phyloP scores from a whole-genome alignment of 345 rosid genomes.

The Lagerstroemia speciosa region DNA sequence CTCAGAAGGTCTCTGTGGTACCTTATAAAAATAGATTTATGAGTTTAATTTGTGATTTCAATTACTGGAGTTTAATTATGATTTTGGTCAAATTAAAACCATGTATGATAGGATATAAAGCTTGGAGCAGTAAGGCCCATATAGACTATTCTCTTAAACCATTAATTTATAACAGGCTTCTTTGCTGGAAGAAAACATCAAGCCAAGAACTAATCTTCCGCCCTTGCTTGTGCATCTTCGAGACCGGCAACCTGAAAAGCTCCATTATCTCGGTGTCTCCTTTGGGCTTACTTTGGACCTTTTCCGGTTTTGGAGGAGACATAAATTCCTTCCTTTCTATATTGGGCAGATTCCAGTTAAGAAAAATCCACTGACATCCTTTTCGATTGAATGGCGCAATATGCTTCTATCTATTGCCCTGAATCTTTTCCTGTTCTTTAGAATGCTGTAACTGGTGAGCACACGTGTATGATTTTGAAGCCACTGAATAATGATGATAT shows the following conservation, averaged over 20 bases:
- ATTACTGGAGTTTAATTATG: background rate
- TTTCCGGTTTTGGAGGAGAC: constrained; percentile 89
- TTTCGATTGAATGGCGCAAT: background rate
- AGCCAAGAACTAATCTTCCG: constrained; percentile 79
- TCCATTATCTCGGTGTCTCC: constrained; percentile 88
- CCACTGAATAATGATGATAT: constrained; percentile 63
- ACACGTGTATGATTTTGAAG: constrained; percentile 82
- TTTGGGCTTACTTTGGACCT: constrained; percentile 97
- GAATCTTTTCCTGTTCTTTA: constrained; percentile 22
- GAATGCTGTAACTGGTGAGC: constrained; percentile 92
- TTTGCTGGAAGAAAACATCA: constrained; percentile 71
- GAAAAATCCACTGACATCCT: constrained; percentile 10
- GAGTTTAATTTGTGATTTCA: background rate
- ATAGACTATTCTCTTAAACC: background rate
- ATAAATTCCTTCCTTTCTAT: constrained; percentile 84
- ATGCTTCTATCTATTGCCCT: background rate
- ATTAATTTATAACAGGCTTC: constrained; percentile 46
- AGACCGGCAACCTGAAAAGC: constrained; percentile 77
- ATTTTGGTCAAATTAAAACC: background rate
- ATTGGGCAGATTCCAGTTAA: constrained; percentile 83
- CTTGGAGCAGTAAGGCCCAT: background rate
- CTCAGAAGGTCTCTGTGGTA: constrained; percentile 59
- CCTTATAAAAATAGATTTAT: background rate
- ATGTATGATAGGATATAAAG: background rate
- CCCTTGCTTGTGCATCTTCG: constrained; percentile 68